Percentiles rank a stretch among this genome's conserved stretches.
Conservation (phyloP, 257 asterid species). For the Solanum arcanum region DNA sequence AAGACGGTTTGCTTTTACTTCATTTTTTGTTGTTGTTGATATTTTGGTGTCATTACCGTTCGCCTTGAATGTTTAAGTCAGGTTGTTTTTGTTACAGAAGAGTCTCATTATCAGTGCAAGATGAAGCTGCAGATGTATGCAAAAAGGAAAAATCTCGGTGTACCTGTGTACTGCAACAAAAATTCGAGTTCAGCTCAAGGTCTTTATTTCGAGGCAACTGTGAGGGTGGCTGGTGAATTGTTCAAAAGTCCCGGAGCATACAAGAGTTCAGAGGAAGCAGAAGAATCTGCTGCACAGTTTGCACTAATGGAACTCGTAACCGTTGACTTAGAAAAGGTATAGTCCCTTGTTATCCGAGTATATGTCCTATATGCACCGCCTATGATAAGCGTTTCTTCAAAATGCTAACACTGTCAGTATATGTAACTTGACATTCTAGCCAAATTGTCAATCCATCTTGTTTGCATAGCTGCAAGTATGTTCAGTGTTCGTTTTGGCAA, state of each 20-base stretch:
- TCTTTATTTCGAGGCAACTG: conserved; percentile 14
- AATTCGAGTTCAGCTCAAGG: conserved; percentile 4
- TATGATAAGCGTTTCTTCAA: neutral
- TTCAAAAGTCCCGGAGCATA: conserved; percentile 10
- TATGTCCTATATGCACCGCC: neutral
- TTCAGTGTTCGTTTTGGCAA: neutral
- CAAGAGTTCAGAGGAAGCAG: conserved; percentile 22
- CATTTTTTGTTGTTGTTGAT: neutral
- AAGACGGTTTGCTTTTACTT: neutral
- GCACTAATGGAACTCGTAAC: conserved; percentile 23
- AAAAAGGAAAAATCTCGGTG: conserved; percentile 15
- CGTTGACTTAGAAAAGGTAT: conserved; percentile 24
- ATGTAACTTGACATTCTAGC: neutral
- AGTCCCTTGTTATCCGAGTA: neutral
- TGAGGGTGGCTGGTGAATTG: conserved; percentile 9
- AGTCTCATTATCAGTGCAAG: conserved; percentile 13
- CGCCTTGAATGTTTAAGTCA: neutral
- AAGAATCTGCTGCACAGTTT: conserved; percentile 29
- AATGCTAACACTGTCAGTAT: neutral
- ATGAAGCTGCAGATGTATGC: conserved; percentile 28
- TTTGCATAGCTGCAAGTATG: neutral
- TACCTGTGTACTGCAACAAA: conserved; percentile 4
- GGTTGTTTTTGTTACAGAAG: neutral
- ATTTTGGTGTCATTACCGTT: neutral
- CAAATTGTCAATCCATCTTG: neutral